Evolutionary conservation across 1,284 basidiomycete genomes (phyloP).

Genomic region (Puccinia hordei): DNA sequence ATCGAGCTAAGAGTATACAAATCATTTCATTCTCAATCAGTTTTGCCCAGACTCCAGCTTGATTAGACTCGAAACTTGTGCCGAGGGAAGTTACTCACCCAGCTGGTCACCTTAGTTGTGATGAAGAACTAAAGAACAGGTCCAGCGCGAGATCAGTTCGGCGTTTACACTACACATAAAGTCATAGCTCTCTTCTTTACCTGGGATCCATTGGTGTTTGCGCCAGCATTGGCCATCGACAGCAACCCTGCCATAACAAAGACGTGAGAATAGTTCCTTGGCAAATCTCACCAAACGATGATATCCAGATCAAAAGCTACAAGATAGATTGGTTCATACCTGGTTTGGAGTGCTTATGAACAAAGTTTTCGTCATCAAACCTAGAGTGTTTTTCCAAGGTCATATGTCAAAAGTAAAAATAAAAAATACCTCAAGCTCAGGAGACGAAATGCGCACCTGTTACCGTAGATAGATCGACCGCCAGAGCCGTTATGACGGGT

Average conservation of each 20-base stretch:
- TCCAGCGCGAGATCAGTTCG: not conserved
- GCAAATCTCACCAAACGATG: not conserved
- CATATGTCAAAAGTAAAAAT: not conserved
- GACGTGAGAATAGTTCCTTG: not conserved
- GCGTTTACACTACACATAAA: not conserved
- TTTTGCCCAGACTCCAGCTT: too few species aligned
- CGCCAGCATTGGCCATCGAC: conserved; percentile 51
- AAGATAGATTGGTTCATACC: not conserved
- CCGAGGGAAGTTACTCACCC: conserved; percentile 18
- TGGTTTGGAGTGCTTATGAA: conserved; percentile 24
- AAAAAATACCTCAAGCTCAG: not conserved
- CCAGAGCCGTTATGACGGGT: conserved; percentile 48
- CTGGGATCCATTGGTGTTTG: conserved; percentile 46
- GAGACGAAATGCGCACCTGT: conserved; percentile 9
- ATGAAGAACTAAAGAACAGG: conserved; percentile 37
- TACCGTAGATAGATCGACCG: conserved; percentile 43
- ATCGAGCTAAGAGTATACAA: not conserved
- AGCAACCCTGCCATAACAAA: conserved; percentile 27
- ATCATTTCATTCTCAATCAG: not conserved
- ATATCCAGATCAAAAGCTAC: too few species aligned
- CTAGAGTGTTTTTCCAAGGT: too few species aligned
- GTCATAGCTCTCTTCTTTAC: not conserved
- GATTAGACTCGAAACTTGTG: not conserved
- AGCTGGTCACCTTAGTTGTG: conserved; percentile 34
- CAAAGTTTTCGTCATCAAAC: conserved; percentile 22